A percentile compares a stretch with the other conserved stretches of the same genome.
Conservation (phyloP, 345 rosid genomes). For the sweet orange (Citrus sinensis) region DNA sequence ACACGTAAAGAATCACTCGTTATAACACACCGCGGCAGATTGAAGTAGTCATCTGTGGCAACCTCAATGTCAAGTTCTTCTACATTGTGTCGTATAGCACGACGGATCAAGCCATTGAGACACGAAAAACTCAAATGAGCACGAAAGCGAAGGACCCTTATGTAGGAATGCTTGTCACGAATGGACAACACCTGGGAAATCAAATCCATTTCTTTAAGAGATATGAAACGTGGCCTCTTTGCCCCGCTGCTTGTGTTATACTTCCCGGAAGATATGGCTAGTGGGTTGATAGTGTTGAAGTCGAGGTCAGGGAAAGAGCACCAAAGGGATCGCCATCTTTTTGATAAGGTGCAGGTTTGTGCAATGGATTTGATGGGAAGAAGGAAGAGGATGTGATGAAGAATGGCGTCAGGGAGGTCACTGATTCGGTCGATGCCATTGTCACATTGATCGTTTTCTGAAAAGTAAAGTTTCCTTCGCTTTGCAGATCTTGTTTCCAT, state of each 20-base stretch:
- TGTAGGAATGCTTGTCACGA: constrained; percentile 45
- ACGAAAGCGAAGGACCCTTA: constrained; percentile 60
- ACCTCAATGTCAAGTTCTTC: constrained; percentile 74
- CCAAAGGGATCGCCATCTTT: constrained; percentile 71
- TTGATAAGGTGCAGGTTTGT: constrained; percentile 50
- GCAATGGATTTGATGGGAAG: constrained; percentile 67
- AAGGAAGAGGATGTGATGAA: constrained; percentile 58
- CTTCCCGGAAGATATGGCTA: neutral
- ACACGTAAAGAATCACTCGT: constrained; percentile 48
- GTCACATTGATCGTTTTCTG: constrained; percentile 5
- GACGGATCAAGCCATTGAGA: constrained; percentile 63
- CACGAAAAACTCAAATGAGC: constrained; percentile 54
- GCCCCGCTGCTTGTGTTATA: neutral
- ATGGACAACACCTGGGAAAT: constrained; percentile 39
- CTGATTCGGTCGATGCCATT: constrained; percentile 50
- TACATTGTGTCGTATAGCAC: constrained; percentile 64
- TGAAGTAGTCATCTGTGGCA: constrained; percentile 67
- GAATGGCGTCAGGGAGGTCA: constrained; percentile 60
- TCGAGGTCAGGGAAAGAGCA: constrained; percentile 85
- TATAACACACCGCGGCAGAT: constrained; percentile 64
- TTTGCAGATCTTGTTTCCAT: constrained; percentile 84
- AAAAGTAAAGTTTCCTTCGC: constrained; percentile 40
- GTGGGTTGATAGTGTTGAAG: constrained; percentile 48
- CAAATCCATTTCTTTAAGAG: constrained; percentile 30
- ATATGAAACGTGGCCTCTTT: constrained; percentile 5